phyloP scores from a whole-genome alignment of 306 rosid genomes.

The Benincasa hispida region DNA sequence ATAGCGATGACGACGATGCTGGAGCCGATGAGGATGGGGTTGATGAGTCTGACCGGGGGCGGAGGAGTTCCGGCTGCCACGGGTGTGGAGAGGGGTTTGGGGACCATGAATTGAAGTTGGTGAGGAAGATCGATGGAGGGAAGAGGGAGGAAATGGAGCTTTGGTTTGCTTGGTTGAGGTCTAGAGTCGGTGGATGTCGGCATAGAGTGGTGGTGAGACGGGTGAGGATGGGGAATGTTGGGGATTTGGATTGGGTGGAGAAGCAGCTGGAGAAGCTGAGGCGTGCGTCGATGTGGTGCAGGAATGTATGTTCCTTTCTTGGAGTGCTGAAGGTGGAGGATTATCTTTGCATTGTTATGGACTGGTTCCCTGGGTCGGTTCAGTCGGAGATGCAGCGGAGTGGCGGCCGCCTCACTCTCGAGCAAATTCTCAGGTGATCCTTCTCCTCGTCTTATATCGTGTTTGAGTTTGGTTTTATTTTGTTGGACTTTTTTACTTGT shows the following conservation, averaged over 20 bases:
- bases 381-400: constrained; percentile 96
- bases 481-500: not conserved
- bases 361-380: constrained; percentile 73
- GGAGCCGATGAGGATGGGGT: constrained; percentile 16
- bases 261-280: constrained; percentile 75
- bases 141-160: constrained; percentile 63
- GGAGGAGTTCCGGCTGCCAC: constrained; percentile 11
- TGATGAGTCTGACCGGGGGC: constrained; percentile 28
- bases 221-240: constrained; percentile 41
- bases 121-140: constrained; percentile 65
- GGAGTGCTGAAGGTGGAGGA: constrained; percentile 63
- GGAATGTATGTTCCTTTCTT: constrained; percentile 91
- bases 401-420: constrained; percentile 92
- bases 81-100: constrained; percentile 11
- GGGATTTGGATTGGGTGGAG: constrained; percentile 79
- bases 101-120: constrained; percentile 63
- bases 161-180: constrained; percentile 62
- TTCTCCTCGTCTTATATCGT: not conserved
- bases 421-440: constrained; percentile 78
- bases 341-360: constrained; percentile 76
- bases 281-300: constrained; percentile 95
- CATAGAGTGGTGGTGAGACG: constrained; percentile 77
- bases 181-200: constrained; percentile 46
- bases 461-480: not conserved
- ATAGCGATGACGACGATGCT: constrained; percentile 32